Evolutionary conservation across 2,329 filamentous ascomycete genomes (phyloP).

Genomic region (Diaporthe aspalathi): DNA sequence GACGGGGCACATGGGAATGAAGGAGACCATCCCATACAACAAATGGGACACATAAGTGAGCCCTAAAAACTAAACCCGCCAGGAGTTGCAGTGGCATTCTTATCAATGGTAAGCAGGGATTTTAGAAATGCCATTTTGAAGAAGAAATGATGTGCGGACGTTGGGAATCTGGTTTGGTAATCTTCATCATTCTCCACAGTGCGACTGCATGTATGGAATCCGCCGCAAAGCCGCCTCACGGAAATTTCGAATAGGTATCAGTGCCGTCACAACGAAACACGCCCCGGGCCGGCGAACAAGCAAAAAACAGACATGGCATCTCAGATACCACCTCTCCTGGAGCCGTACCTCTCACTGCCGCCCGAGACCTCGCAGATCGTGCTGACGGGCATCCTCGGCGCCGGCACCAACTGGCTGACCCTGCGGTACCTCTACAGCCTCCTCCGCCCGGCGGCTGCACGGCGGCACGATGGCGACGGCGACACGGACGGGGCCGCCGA

Average conservation of each 20-base stretch:
- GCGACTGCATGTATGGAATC: background rate
- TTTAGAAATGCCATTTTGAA: background rate
- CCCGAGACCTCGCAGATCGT: constrained; percentile 70
- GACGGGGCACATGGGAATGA: no score
- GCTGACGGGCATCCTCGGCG: constrained; percentile 75
- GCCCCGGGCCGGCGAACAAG: background rate
- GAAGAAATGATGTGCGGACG: no score
- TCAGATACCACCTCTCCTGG: constrained; percentile 69
- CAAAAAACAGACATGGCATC: constrained; percentile 29
- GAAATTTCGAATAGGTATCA: background rate
- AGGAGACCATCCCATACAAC: no score
- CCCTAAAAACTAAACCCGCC: background rate
- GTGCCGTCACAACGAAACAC: background rate
- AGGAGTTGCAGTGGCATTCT: no score
- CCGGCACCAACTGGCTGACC: constrained; percentile 74
- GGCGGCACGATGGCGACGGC: constrained; percentile 32
- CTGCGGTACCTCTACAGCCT: constrained; percentile 66
- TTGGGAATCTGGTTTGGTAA: no score
- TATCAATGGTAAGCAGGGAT: background rate
- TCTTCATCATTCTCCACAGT: constrained; percentile 24
- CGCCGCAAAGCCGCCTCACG: no score
- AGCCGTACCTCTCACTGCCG: constrained; percentile 71
- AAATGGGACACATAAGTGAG: background rate
- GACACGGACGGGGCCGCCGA: constrained; percentile 44
- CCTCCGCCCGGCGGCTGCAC: constrained; percentile 44